Evolutionary conservation across 441 rosid species (phyloP), one percentile per base, ranked within the genome.

Genomic region (Croton laevigatus): DNA sequence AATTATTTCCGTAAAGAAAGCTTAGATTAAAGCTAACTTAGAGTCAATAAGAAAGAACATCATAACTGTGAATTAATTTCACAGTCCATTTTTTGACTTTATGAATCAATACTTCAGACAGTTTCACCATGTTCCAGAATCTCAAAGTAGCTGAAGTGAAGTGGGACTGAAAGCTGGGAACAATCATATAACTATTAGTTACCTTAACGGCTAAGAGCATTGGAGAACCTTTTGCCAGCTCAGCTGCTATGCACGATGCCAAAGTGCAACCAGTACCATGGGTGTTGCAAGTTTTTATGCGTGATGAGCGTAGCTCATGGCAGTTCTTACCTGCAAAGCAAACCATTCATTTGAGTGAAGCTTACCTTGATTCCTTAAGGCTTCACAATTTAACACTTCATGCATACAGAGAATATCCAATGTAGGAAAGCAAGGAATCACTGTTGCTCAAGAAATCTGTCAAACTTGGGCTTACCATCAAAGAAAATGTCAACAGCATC

Each of bases 181-280:
- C 23, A 7, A 62, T 10, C n/a, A 42, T 22, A 51, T 51, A 62
- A 49, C 44, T 40, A 40, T 40, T 40, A 9, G 52, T 76, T 78
- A 93, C 98, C 91, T 85, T 90, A 16, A 93, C 89, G 73, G 99
- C 97, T 22, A 88, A 81, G 38, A 95, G 88, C 86, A 91, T 78
- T 34, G 91, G 65, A 77, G 84, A 88, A 70, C 98, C 99, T 88
- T 91, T 91, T 42, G 97, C 99, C 72, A 95, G 84, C 78, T 95
- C 99, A 66, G 99, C 97, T 58, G 99, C 98, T 75, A 95, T 89
- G 54, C 91, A 88, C 19, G 99, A 95, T 40, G 97, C 99, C 88
- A 95, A 80, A 71, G 88, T 93, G 84, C 99, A 95, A 68, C 99
- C 99, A 71, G 99, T 91, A 69, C 99, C 99, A 74, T 93, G 97